Evolutionary conservation across 2,329 filamentous ascomycete species (phyloP).

Genomic region (Scedosporium dehoogii): DNA sequence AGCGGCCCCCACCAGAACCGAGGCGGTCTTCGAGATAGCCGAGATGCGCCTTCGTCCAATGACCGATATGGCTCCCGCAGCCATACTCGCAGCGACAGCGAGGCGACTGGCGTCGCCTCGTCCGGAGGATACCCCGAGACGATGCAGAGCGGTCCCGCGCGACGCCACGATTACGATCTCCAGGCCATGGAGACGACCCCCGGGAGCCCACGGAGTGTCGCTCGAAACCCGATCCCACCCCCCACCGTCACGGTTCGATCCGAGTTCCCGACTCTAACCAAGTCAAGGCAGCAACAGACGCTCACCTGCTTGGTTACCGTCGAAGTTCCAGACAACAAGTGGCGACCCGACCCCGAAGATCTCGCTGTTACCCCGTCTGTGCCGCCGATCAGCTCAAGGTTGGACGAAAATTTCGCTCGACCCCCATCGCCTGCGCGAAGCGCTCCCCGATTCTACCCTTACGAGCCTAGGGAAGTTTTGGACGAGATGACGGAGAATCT

Average conservation of each 20-base stretch:
- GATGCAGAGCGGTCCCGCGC: slow-evolving; percentile 55
- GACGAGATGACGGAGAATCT: slow-evolving; percentile 81
- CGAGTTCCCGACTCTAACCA: slow-evolving; percentile 88
- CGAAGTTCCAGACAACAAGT: slow-evolving; percentile 87
- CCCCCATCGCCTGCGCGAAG: slow-evolving; percentile 50
- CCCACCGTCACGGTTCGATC: slow-evolving; percentile 91
- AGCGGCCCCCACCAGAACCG: neutral
- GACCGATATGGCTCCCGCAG: slow-evolving; percentile 36
- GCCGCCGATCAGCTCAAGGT: slow-evolving; percentile 28
- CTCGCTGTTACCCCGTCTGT: slow-evolving; percentile 43
- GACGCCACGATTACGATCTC: slow-evolving; percentile 88
- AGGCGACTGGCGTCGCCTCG: slow-evolving; percentile 61
- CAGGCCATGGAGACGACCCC: slow-evolving; percentile 90
- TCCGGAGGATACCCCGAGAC: slow-evolving; percentile 74
- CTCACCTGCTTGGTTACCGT: slow-evolving; percentile 90
- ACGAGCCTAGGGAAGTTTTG: slow-evolving; percentile 66
- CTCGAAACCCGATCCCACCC: slow-evolving; percentile 79
- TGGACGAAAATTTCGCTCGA: slow-evolving; percentile 44
- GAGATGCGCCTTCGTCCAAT: slow-evolving; percentile 30
- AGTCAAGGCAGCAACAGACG: slow-evolving; percentile 88
- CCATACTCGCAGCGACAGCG: slow-evolving; percentile 72
- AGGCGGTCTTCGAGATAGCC: slow-evolving; percentile 34
- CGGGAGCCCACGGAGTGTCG: slow-evolving; percentile 58
- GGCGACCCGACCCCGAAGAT: slow-evolving; percentile 78
- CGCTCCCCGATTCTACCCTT: slow-evolving; percentile 54